A percentile compares a stretch with the other conserved stretches of the same genome.
These are phyloP conservation scores for Alternaria arborescens DNA, from an alignment of 2,329 filamentous ascomycete species.

Conservation along the genomic window DNA sequence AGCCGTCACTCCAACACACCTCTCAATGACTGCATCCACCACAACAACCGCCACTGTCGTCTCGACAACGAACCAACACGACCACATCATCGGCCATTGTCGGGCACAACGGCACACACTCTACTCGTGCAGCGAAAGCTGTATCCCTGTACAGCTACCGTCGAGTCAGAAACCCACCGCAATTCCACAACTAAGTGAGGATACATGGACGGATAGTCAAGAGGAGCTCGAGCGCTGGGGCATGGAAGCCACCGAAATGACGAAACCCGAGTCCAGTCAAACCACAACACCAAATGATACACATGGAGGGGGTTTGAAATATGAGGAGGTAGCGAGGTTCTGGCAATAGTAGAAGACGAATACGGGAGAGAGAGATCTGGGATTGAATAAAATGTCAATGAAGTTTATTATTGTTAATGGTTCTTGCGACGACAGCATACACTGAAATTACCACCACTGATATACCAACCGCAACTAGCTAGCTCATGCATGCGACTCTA, in stretches of 20 bases:
- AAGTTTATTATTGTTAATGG: background rate
- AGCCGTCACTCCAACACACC: background rate
- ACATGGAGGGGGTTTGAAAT: background rate
- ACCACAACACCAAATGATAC: background rate
- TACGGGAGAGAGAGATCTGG: background rate
- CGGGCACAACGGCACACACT: slow-evolving; percentile 18
- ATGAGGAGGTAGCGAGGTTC: slow-evolving; percentile 3
- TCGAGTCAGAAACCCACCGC: background rate
- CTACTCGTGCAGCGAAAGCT: slow-evolving; percentile 7
- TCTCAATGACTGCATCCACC: slow-evolving; percentile 1
- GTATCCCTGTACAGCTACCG: background rate
- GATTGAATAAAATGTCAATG: background rate
- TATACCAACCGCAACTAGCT: background rate
- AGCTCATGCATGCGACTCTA: slow-evolving; percentile 25
- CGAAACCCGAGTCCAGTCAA: background rate
- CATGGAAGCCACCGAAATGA: background rate
- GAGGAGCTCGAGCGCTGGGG: slow-evolving; percentile 22
- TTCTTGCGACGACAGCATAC: background rate
- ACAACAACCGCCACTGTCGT: slow-evolving; percentile 2
- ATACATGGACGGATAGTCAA: slow-evolving; percentile 12
- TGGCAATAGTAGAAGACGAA: background rate
- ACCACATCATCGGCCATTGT: slow-evolving; percentile 20
- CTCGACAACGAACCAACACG: slow-evolving; percentile 9
- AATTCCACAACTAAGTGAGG: slow-evolving; percentile 2
- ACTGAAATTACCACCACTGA: background rate